Evolutionary conservation across 331 rosid species (phyloP).

Genomic region (Spiraea crenata): DNA sequence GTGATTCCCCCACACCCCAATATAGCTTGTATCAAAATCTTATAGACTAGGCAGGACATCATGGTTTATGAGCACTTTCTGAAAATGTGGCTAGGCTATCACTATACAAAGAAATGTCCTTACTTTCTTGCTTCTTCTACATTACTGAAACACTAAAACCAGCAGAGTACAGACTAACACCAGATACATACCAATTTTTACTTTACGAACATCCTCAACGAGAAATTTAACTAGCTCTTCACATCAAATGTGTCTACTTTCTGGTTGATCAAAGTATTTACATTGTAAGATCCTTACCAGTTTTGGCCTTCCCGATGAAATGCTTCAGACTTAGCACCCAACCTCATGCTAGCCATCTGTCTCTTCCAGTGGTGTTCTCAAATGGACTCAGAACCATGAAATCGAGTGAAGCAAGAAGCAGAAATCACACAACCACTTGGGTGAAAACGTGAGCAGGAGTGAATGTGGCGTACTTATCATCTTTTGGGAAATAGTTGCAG

Average conservation of each 20-base stretch:
- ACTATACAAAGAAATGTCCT: background rate
- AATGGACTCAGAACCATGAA: conserved; percentile 2
- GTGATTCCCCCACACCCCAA: too few species aligned
- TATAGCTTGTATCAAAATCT: background rate
- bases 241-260: background rate
- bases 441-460: conserved; percentile 5
- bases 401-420: background rate
- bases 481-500: background rate
- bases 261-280: background rate
- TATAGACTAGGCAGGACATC: background rate
- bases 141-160: background rate
- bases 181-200: background rate
- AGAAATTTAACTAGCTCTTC: background rate
- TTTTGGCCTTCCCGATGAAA: conserved; percentile 45
- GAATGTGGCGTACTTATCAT: conserved; percentile 12
- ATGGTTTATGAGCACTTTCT: background rate
- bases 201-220: background rate
- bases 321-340: conserved; percentile 47
- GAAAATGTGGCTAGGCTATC: background rate
- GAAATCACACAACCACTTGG: background rate
- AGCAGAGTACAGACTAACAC: background rate
- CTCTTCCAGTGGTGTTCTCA: conserved; percentile 8
- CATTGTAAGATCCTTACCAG: conserved; percentile 24
- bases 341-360: conserved; percentile 43
- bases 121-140: background rate